Evolutionary conservation across 1,284 basidiomycete species (phyloP).

Genomic region (Malassezia dermatis): DNA sequence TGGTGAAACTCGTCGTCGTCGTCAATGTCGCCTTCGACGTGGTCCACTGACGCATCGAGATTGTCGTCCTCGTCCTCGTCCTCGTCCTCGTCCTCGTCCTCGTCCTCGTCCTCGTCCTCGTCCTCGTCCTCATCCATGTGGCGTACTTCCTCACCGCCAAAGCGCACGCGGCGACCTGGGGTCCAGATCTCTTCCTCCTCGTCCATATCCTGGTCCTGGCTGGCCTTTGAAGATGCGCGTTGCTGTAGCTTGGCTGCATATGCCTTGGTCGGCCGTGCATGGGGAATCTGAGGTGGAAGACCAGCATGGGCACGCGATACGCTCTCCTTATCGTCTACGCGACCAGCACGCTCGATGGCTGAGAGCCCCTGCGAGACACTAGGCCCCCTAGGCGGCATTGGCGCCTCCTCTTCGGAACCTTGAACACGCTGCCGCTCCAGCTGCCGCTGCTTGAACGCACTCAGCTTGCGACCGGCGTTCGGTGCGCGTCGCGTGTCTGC

Average conservation of each 20-base stretch:
- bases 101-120: background rate
- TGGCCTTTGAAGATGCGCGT: background rate
- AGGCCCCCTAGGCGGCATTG: conserved; percentile 14
- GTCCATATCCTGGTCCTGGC: background rate
- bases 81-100: background rate
- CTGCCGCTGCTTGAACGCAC: conserved; percentile 39
- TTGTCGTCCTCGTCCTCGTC: background rate
- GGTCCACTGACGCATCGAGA: background rate
- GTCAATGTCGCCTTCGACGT: background rate
- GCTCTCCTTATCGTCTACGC: conserved; percentile 26
- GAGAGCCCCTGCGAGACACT: conserved; percentile 32
- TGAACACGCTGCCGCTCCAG: conserved; percentile 11
- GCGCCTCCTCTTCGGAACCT: background rate
- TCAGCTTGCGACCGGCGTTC: conserved; percentile 19
- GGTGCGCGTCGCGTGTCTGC: background rate
- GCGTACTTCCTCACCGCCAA: conserved; percentile 3
- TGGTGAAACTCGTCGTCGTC: conserved; percentile 6
- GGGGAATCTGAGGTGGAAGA: conserved; percentile 34
- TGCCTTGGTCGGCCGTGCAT: conserved; percentile 43
- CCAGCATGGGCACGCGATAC: conserved; percentile 22
- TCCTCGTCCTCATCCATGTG: background rate
- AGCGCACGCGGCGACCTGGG: conserved; percentile 9
- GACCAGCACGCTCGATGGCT: conserved; percentile 30
- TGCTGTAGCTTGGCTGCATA: conserved; percentile 33
- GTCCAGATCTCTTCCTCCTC: background rate